These are phyloP conservation scores for Pachysandra terminalis DNA, from an alignment of 164 flowering plant genomes.

Conservation along the genomic window DNA sequence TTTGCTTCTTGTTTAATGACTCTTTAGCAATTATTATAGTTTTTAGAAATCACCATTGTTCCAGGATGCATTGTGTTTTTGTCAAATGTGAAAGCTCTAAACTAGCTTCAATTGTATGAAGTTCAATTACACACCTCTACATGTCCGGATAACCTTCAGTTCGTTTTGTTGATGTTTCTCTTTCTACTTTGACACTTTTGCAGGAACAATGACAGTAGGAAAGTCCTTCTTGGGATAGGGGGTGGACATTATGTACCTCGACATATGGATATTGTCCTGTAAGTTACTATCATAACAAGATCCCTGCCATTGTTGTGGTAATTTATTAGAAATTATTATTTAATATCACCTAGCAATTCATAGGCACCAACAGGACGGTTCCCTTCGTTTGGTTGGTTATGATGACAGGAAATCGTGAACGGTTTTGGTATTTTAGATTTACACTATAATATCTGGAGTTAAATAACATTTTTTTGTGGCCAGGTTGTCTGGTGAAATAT, in stretches of 20 bases:
- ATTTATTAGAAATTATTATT: not conserved
- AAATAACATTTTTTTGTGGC: not conserved
- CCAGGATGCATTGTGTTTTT: not conserved
- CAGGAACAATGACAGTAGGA: constrained; percentile 40
- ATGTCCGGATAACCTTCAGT: not conserved
- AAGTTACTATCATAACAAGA: constrained; percentile 12
- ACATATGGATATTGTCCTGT: constrained; percentile 56
- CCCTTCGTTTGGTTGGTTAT: not conserved
- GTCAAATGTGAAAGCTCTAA: not conserved
- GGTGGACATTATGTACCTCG: constrained; percentile 98
- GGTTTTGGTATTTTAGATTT: constrained; percentile 1
- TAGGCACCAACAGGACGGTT: not conserved
- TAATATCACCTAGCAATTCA: not conserved
- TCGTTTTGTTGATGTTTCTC: not conserved
- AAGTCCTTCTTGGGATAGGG: constrained; percentile 86
- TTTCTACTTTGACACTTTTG: not conserved
- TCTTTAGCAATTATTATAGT: not conserved
- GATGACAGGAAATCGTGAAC: not conserved
- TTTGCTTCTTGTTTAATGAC: not conserved
- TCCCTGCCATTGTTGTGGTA: not conserved
- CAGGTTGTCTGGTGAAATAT: too few species aligned
- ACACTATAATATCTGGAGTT: too few species aligned
- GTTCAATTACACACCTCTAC: not conserved
- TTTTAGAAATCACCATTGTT: not conserved
- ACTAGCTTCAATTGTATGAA: not conserved